A percentile compares a stretch with the other conserved stretches of the same genome.
Conservation (phyloP, 768 basidiomycete species). For the Paxillus rubicundulus region DNA sequence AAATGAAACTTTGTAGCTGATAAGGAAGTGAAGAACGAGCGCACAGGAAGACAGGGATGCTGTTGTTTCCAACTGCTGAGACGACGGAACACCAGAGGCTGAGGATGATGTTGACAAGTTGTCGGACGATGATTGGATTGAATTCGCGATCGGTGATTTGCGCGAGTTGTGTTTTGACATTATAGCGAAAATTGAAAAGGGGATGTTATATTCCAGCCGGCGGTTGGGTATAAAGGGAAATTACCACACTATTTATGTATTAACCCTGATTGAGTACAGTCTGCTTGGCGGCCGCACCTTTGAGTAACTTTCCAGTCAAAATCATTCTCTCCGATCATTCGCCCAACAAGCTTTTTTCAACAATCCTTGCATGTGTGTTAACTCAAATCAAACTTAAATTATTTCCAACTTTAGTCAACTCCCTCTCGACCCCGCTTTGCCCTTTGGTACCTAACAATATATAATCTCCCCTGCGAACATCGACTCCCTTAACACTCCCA, state of each 20-base stretch:
- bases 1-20: slow-evolving; percentile 4
- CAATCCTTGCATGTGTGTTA: slow-evolving; percentile 28
- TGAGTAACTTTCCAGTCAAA: slow-evolving; percentile 5
- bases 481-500: slow-evolving; percentile 24
- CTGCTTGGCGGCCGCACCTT: slow-evolving; percentile 18
- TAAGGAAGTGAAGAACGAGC: slow-evolving; percentile 4
- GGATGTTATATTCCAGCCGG: neutral
- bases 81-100: neutral
- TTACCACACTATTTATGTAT: neutral
- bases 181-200: neutral
- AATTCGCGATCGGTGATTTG: slow-evolving; percentile 10
- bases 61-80: neutral
- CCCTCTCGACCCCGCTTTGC: slow-evolving; percentile 23
- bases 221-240: slow-evolving; percentile 1
- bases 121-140: neutral
- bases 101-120: neutral
- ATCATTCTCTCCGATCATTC: slow-evolving; percentile 22
- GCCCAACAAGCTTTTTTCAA: slow-evolving; percentile 11
- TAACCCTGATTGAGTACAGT: neutral
- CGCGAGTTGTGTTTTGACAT: neutral
- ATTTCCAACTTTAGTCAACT: slow-evolving; percentile 23
- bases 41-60: neutral
- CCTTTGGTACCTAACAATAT: slow-evolving; percentile 32
- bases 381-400: slow-evolving; percentile 64
- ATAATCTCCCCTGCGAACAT: slow-evolving; percentile 32